Conservation (phyloP, 2,329 filamentous ascomycete genomes). For the Ramichloridium luteum region DNA sequence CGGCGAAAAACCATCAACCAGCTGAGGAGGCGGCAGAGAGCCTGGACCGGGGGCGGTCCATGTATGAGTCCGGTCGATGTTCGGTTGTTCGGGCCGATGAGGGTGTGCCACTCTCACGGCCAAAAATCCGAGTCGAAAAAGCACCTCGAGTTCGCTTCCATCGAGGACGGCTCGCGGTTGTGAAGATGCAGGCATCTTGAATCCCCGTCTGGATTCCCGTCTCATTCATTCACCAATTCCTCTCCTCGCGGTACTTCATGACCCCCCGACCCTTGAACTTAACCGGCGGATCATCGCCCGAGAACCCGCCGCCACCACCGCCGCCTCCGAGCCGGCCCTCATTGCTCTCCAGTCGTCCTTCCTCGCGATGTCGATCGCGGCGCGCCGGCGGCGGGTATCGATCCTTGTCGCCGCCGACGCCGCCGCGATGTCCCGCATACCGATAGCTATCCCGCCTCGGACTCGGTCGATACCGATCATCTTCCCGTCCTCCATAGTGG, state of each 20-base stretch:
- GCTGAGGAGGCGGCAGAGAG: too few species aligned
- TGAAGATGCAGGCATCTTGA: too few species aligned
- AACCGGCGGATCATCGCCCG: slow-evolving; percentile 22
- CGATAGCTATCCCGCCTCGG: slow-evolving; percentile 17
- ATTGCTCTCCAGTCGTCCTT: slow-evolving; percentile 29
- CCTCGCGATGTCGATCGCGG: slow-evolving; percentile 11
- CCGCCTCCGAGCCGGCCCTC: slow-evolving; percentile 7
- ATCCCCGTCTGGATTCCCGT: too few species aligned
- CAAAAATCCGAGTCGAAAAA: too few species aligned
- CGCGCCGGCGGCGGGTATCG: slow-evolving; percentile 15
- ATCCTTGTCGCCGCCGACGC: slow-evolving; percentile 12
- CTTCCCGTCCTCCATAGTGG: slow-evolving; percentile 11
- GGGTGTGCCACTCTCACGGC: too few species aligned
- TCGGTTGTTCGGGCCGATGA: too few species aligned
- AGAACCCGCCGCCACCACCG: slow-evolving; percentile 12
- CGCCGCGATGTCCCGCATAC: slow-evolving; percentile 9
- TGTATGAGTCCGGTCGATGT: too few species aligned
- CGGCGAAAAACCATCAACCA: too few species aligned
- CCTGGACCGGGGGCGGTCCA: too few species aligned
- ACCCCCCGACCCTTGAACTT: slow-evolving; percentile 31
- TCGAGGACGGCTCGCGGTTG: too few species aligned
- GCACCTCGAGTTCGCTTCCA: too few species aligned
- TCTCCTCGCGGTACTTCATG: slow-evolving; percentile 28
- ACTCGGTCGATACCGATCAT: slow-evolving; percentile 20
- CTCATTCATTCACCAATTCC: slow-evolving; percentile 12